These are phyloP conservation scores for Dimargaris xerosporica DNA, from an alignment of 192 early-diverging fungal species.

Conservation along the genomic window DNA sequence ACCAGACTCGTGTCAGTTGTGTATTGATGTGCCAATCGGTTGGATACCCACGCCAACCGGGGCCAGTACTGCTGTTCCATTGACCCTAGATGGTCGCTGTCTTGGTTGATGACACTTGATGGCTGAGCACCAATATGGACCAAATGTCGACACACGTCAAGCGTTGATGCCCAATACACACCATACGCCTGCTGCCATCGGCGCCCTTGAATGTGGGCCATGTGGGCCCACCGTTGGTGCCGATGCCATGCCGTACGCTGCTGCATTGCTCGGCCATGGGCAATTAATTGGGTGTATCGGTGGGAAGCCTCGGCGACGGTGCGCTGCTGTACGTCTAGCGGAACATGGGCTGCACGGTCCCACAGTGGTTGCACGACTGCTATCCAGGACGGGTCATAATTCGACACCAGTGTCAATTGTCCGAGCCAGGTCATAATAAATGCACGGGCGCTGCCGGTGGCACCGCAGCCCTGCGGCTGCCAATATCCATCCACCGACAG, in stretches of 20 bases:
- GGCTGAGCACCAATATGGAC: background rate
- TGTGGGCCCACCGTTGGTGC: background rate
- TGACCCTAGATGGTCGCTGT: too few relatives aligned
- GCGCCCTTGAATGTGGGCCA: constrained; percentile 13
- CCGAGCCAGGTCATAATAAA: background rate
- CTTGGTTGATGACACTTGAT: too few relatives aligned
- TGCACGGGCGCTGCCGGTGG: too few relatives aligned
- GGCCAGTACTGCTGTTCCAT: too few relatives aligned
- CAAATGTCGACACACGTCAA: background rate
- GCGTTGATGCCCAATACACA: background rate
- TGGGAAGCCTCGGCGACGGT: background rate
- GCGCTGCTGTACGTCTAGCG: background rate
- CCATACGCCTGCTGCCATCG: constrained; percentile 9
- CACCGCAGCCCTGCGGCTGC: background rate
- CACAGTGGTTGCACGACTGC: background rate
- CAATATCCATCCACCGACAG: constrained; percentile 14
- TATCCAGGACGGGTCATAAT: background rate
- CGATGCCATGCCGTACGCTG: background rate
- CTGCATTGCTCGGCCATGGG: background rate
- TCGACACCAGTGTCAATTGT: background rate
- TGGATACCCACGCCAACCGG: too few relatives aligned
- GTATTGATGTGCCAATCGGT: too few relatives aligned
- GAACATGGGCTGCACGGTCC: background rate
- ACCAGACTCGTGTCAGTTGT: too few relatives aligned
- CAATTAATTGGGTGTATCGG: background rate